These are phyloP conservation scores for Haplosporangium sp. DNA, from an alignment of 371 early-diverging fungal species.

Conservation along the genomic window DNA sequence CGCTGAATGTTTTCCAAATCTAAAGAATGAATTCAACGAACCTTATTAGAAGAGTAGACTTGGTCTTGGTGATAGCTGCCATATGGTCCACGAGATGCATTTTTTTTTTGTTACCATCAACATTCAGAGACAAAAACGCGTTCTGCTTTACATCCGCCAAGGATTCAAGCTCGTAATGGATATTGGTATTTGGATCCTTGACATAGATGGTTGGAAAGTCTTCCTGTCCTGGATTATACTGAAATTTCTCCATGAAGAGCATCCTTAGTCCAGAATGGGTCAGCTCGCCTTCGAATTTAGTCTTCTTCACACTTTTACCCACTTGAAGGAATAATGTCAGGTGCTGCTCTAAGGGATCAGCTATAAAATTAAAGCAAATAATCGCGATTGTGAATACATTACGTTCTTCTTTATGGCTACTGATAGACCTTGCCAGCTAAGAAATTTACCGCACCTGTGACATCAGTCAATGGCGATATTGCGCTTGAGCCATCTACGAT, in stretches of 20 bases:
- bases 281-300: slow-evolving; percentile 66
- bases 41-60: not conserved
- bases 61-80: no score
- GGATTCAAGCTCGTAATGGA: slow-evolving; percentile 81
- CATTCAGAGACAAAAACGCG: slow-evolving; percentile 72
- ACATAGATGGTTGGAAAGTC: slow-evolving; percentile 79
- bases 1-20: slow-evolving; percentile 55
- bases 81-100: not conserved
- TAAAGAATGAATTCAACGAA: slow-evolving; percentile 5
- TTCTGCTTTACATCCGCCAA: slow-evolving; percentile 70
- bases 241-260: slow-evolving; percentile 73
- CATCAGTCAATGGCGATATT: slow-evolving; percentile 17
- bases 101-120: slow-evolving; percentile 63
- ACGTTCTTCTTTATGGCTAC: not conserved
- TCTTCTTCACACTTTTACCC: slow-evolving; percentile 64
- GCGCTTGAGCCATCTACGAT: slow-evolving; percentile 15
- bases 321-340: slow-evolving; percentile 65
- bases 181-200: slow-evolving; percentile 66
- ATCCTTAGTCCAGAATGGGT: slow-evolving; percentile 70
- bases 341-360: slow-evolving; percentile 15
- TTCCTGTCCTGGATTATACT: slow-evolving; percentile 69
- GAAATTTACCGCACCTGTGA: not conserved
- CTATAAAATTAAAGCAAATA: not conserved
- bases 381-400: not conserved
- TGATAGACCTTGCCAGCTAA: not conserved